Conservation (phyloP, 495 filamentous ascomycete species). For the Aspergillus steynii region DNA sequence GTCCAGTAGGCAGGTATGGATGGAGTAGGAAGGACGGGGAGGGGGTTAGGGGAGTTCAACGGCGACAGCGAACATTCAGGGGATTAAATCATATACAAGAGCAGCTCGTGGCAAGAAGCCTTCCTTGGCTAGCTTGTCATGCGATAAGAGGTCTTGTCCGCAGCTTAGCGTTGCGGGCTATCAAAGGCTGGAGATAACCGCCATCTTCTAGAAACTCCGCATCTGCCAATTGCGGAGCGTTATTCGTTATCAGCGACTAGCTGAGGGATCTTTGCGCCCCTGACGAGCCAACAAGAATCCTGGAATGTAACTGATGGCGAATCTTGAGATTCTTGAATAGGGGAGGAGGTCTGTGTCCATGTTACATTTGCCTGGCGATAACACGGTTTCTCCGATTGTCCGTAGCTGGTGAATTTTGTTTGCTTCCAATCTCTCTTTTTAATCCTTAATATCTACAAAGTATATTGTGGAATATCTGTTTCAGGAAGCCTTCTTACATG, state of each 20-base stretch:
- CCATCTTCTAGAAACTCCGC: background rate
- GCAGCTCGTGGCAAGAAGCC: background rate
- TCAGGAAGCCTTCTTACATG: no score
- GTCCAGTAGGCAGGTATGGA: background rate
- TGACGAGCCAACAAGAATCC: background rate
- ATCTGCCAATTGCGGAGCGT: background rate
- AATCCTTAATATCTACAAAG: no score
- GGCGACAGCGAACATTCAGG: no score
- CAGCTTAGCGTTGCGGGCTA: background rate
- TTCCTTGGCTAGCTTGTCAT: background rate
- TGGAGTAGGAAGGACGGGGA: background rate
- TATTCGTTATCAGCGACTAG: background rate
- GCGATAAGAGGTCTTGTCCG: background rate
- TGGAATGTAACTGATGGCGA: background rate
- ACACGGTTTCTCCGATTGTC: no score
- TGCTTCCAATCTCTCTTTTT: no score
- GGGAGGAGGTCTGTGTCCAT: background rate
- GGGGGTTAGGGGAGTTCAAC: background rate
- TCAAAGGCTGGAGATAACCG: background rate
- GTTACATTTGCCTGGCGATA: no score
- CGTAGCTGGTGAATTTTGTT: no score
- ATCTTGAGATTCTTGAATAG: background rate
- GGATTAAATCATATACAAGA: background rate
- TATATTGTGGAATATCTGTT: no score
- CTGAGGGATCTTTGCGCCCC: background rate